phyloP scores from a whole-genome alignment of 305 asterid species.

The Rubia tinctorum region DNA sequence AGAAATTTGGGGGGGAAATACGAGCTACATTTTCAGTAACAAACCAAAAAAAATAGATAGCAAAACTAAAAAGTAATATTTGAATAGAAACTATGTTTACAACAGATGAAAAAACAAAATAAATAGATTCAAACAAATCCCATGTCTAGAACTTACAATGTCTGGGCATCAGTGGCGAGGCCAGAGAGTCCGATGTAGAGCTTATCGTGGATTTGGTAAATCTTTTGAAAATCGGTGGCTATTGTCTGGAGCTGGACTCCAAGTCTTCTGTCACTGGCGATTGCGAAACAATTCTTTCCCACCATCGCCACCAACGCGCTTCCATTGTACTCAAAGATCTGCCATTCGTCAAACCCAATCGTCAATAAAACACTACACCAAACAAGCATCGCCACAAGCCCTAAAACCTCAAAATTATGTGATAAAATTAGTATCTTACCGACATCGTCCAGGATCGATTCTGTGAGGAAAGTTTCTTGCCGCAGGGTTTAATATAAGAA shows the following conservation, averaged over 20 bases:
- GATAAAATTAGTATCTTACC: background rate
- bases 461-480: background rate
- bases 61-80: background rate
- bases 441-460: constrained; percentile 4
- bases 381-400: background rate
- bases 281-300: constrained; percentile 97
- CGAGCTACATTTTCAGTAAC: background rate
- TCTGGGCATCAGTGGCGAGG: constrained; percentile 85
- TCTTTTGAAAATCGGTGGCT: constrained; percentile 85
- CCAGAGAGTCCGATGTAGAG: constrained; percentile 91
- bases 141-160: constrained; percentile 41
- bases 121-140: background rate
- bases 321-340: constrained; percentile 99
- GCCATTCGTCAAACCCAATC: constrained; percentile 1
- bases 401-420: background rate
- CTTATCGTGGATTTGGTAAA: constrained; percentile 71
- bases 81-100: background rate
- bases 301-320: constrained; percentile 98
- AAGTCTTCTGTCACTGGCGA: constrained; percentile 87
- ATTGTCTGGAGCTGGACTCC: constrained; percentile 93
- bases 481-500: background rate
- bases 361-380: background rate
- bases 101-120: background rate
- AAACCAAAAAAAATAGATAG: background rate
- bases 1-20: background rate